A percentile compares a stretch with the other conserved stretches of the same genome.
These are phyloP conservation scores for Beauveria brongniartii DNA, from an alignment of 2,329 filamentous ascomycete species.

Conservation along the genomic window DNA sequence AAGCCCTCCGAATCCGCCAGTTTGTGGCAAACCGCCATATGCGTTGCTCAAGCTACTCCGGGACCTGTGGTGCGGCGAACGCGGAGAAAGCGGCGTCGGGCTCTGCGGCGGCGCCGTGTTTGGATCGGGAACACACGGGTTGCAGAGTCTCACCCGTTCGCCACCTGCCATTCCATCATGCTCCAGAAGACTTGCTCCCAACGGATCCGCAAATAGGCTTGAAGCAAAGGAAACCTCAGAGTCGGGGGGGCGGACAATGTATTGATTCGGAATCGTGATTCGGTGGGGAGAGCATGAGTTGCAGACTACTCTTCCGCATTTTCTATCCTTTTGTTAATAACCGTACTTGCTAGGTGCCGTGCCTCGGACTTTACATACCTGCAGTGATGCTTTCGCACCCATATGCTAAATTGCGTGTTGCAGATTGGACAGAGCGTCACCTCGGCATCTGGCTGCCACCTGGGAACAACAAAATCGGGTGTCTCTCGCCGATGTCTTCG, in stretches of 20 bases:
- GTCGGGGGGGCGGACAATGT: conserved; percentile 72
- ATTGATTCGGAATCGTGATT: conserved; percentile 89
- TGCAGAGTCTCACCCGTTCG: conserved; percentile 51
- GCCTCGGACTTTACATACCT: conserved; percentile 41
- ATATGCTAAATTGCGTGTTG: conserved; percentile 68
- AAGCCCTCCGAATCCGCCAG: conserved; percentile 18
- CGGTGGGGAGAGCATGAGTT: conserved; percentile 83
- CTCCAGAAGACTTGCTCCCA: conserved; percentile 33
- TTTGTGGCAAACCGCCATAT: conserved; percentile 21
- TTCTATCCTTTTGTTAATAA: conserved; percentile 37
- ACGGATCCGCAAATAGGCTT: conserved; percentile 29
- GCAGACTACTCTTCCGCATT: conserved; percentile 91
- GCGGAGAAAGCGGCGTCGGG: conserved; percentile 28
- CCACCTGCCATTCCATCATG: conserved; percentile 42
- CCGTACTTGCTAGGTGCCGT: neutral
- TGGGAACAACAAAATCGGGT: conserved; percentile 52
- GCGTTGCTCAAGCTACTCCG: conserved; percentile 34
- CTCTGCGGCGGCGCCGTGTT: conserved; percentile 48
- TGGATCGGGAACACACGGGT: conserved; percentile 54
- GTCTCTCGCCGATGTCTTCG: conserved; percentile 4
- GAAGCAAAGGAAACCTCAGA: conserved; percentile 30
- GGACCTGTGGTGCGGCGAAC: conserved; percentile 35
- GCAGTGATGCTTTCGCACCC: conserved; percentile 89
- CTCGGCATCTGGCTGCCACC: conserved; percentile 84
- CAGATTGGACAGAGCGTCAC: conserved; percentile 83